Conservation (phyloP, 768 basidiomycete species). For the Dendrothele bispora region DNA sequence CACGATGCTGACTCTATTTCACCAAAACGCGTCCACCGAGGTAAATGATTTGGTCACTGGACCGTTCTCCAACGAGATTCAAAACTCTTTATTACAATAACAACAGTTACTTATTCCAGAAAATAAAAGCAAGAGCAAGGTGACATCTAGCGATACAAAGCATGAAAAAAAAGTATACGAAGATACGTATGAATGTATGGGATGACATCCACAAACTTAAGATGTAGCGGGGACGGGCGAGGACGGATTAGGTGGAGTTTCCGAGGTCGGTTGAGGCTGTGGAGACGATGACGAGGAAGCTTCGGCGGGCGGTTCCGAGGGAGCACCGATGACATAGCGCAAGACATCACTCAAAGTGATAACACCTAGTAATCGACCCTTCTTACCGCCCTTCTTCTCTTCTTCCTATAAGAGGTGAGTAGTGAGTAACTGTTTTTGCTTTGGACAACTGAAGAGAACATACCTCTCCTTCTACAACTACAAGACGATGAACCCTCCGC, state of each 20-base stretch:
- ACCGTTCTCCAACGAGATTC: too few species aligned
- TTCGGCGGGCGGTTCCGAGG: neutral
- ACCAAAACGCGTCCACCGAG: too few species aligned
- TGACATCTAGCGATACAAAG: neutral
- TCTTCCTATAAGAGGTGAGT: conserved; percentile 55
- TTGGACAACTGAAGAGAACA: conserved; percentile 19
- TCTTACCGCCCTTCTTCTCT: conserved; percentile 76
- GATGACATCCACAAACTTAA: neutral
- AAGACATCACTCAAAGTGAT: conserved; percentile 90
- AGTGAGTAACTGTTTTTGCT: conserved; percentile 1
- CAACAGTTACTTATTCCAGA: neutral
- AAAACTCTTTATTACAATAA: too few species aligned
- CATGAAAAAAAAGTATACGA: neutral
- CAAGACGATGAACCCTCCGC: conserved; percentile 89
- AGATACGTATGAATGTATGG: neutral
- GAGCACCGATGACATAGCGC: conserved; percentile 73
- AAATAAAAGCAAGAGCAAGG: conserved; percentile 1
- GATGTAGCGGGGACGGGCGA: neutral
- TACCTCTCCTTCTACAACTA: conserved; percentile 92
- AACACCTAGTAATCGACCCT: conserved; percentile 80
- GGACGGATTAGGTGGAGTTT: neutral
- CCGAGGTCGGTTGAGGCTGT: neutral
- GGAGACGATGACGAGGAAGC: too few species aligned
- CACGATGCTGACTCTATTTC: too few species aligned
- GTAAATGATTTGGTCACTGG: too few species aligned